Evolutionary conservation across 495 filamentous ascomycete species (phyloP), one percentile per base, ranked within the genome.

Genomic region (Aspergillus nidulans): DNA sequence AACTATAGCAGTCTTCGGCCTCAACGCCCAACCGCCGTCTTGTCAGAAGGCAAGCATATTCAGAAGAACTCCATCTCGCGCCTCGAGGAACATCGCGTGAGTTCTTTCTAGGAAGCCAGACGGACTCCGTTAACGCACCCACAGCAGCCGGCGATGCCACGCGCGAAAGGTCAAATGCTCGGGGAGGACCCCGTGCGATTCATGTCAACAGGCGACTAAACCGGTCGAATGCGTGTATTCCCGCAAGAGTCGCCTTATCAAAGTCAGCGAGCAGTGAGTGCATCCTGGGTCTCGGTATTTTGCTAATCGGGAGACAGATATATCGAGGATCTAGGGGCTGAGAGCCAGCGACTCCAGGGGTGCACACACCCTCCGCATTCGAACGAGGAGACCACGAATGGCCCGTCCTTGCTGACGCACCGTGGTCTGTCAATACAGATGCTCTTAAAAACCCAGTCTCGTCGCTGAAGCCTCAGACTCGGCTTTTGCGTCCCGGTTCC

Each of bases 81-180:
- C 9, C 9, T 34, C 30, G 15, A 34, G 15, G 30, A 34, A 2
- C 30, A 12, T 34, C 10, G 30, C 30, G 30, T 34, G 15, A 7
- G 30, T 2, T 34, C 8, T 12, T 12, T 5, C 15, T 12, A 10
- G 30, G 4, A 10, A 34, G 30, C 30, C 9, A 28, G 26, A 10
- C 30, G 9, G 4, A 34, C 30, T 12, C 9, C 20, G 41, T 20
- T 43, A 24, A 43, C 16, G 12, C 16, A 18, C 2, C 39, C 16
- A 9, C 32, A 75, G 70, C 7, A 73, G 70, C 59, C 60, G 58
- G 19, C 50, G 69, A 58, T 75, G 70, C 49, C 70, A 73, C 49
- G 39, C 61, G 0, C 69, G 66, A 19, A 75, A 72, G 49, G 64
- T 75, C 15, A 75, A 70, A 55, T 75, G 70, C 34, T 68, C 63